Evolutionary conservation across 208 protist genomes (phyloP).

Genomic region (Vickermania ingenoplastis): DNA sequence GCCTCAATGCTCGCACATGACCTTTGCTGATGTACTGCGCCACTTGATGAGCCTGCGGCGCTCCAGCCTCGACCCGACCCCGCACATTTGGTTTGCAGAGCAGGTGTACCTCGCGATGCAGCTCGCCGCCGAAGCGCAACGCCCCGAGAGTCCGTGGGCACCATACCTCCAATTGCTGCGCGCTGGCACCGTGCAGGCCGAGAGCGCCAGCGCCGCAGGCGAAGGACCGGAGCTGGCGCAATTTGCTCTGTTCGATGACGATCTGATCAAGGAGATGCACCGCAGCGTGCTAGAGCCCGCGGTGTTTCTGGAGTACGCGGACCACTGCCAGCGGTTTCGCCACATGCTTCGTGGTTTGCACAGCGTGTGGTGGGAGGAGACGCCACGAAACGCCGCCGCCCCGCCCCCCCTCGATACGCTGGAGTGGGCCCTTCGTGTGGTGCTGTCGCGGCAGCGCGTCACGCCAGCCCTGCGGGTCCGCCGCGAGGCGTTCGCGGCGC

Average conservation of each 20-base stretch:
- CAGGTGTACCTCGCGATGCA: constrained; percentile 47
- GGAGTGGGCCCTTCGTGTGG: constrained; percentile 44
- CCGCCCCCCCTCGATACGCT: constrained; percentile 45
- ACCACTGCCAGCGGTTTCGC: constrained; percentile 35
- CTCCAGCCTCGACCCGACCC: constrained; percentile 40
- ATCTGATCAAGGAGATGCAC: constrained; percentile 45
- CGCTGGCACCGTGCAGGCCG: not conserved
- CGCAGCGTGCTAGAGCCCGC: constrained; percentile 39
- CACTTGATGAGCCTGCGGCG: constrained; percentile 9
- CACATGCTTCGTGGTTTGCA: constrained; percentile 47
- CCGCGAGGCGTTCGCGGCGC: not conserved
- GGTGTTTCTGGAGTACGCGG: constrained; percentile 48
- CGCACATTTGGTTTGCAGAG: constrained; percentile 57
- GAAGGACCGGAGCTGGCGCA: not conserved
- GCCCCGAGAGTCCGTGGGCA: constrained; percentile 24
- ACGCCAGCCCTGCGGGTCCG: constrained; percentile 17
- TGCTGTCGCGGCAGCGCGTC: constrained; percentile 42
- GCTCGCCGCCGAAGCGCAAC: constrained; percentile 45
- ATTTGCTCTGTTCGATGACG: constrained; percentile 45
- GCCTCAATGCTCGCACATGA: constrained; percentile 5
- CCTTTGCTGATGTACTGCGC: not conserved
- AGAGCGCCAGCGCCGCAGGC: not conserved
- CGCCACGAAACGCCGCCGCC: not conserved
- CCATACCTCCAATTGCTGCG: constrained; percentile 33
- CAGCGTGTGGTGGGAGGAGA: constrained; percentile 23